Percentiles rank a stretch among this genome's conserved stretches.
Evolutionary conservation across 1,139 yeast species (phyloP).

Genomic region (Candida labiduridarum): DNA sequence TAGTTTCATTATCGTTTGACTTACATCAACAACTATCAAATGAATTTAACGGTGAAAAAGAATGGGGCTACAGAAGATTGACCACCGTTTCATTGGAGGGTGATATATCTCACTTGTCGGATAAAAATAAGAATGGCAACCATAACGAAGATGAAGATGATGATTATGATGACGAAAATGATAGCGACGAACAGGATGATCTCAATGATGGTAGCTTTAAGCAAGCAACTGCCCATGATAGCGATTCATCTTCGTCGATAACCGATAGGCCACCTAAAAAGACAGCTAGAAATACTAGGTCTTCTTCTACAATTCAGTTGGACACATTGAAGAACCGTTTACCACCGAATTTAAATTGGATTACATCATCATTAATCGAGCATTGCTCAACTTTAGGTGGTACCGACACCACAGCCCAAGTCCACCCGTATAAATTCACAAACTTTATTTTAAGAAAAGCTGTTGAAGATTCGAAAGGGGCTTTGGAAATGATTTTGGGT

Average conservation of each 20-base stretch:
- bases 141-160: constrained; percentile 11
- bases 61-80: constrained; percentile 92
- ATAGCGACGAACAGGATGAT: constrained; percentile 6
- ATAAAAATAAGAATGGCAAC: constrained; percentile 14
- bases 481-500: constrained; percentile 83
- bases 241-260: constrained; percentile 25
- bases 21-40: constrained; percentile 84
- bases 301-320: constrained; percentile 16
- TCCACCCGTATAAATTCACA: constrained; percentile 93
- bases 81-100: constrained; percentile 90
- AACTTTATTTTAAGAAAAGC: constrained; percentile 79
- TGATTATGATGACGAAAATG: constrained; percentile 10
- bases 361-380: constrained; percentile 62
- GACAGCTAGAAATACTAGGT: constrained; percentile 30
- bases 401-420: constrained; percentile 90
- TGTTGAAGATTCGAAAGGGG: constrained; percentile 66
- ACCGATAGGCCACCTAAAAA: constrained; percentile 38
- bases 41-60: constrained; percentile 73
- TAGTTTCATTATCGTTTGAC: constrained; percentile 85
- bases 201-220: constrained; percentile 15
- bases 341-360: constrained; percentile 84
- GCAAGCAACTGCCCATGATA: constrained; percentile 18
- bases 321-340: constrained; percentile 32
- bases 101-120: constrained; percentile 50
- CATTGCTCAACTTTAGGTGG: constrained; percentile 86